These are phyloP conservation scores for Pichia sp. DNA, from an alignment of 1,139 yeast species.

Conservation along the genomic window DNA sequence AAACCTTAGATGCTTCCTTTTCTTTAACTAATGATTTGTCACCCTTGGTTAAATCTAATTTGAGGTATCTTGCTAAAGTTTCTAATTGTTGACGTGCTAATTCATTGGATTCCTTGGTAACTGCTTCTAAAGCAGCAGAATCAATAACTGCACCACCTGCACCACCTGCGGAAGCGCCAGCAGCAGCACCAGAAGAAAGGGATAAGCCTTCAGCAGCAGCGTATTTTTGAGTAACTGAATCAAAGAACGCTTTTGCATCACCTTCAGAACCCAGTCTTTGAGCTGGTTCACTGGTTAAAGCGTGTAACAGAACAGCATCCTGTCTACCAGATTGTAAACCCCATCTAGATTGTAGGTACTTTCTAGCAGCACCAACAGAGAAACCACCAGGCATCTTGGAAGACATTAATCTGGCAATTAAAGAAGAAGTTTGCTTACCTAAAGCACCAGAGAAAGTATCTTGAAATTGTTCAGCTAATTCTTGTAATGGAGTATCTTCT, in stretches of 20 bases:
- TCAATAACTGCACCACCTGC: slow-evolving; percentile 88
- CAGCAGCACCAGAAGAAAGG: slow-evolving; percentile 53
- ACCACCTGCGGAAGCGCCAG: slow-evolving; percentile 33
- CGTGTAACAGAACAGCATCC: slow-evolving; percentile 77
- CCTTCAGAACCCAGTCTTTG: slow-evolving; percentile 77
- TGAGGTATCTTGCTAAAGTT: slow-evolving; percentile 89
- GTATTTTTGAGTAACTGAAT: slow-evolving; percentile 73
- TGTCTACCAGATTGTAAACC: slow-evolving; percentile 94
- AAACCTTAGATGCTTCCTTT: slow-evolving; percentile 75
- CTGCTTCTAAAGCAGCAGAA: slow-evolving; percentile 92
- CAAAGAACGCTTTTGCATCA: slow-evolving; percentile 88
- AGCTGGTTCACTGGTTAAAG: slow-evolving; percentile 87
- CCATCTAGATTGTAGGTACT: slow-evolving; percentile 82
- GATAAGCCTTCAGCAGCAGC: slow-evolving; percentile 79
- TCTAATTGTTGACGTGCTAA: slow-evolving; percentile 95
- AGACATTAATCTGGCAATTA: slow-evolving; percentile 85
- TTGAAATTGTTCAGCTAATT: slow-evolving; percentile 92
- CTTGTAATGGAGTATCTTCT: slow-evolving; percentile 93
- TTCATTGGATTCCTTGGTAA: slow-evolving; percentile 82
- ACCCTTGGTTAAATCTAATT: slow-evolving; percentile 85
- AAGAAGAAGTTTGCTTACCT: slow-evolving; percentile 88
- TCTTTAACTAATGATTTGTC: slow-evolving; percentile 82
- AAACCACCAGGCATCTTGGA: slow-evolving; percentile 99
- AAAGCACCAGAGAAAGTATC: slow-evolving; percentile 80
- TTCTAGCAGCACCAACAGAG: slow-evolving; percentile 84